A percentile compares a stretch with the other conserved stretches of the same genome.
These are phyloP conservation scores for Citrus sp. DNA, from an alignment of 345 rosid species.

Conservation along the genomic window DNA sequence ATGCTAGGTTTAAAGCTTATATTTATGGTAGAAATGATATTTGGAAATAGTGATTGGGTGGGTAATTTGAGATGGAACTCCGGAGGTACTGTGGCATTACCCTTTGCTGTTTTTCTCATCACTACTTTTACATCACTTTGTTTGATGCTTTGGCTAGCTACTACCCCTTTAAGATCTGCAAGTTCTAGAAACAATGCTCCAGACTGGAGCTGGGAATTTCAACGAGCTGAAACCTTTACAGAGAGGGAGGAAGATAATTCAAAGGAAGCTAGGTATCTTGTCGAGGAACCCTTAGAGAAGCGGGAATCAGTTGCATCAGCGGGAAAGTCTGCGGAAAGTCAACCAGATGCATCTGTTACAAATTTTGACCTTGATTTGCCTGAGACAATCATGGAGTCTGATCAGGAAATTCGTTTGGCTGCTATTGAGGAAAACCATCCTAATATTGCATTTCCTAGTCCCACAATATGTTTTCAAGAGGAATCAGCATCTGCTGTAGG, in stretches of 20 bases:
- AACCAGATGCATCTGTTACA: constrained; percentile 33
- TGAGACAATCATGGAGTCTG: constrained; percentile 49
- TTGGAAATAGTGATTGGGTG: constrained; percentile 94
- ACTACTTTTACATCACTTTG: constrained; percentile 66
- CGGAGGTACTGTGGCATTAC: constrained; percentile 45
- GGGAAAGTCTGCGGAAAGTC: constrained; percentile 33
- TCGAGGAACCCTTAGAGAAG: constrained; percentile 25
- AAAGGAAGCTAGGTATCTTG: constrained; percentile 28
- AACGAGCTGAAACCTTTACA: constrained; percentile 30
- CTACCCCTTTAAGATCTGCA: constrained; percentile 84
- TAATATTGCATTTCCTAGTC: constrained; percentile 25
- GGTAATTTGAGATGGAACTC: constrained; percentile 72
- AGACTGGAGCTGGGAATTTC: constrained; percentile 52
- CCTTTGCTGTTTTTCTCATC: constrained; percentile 55
- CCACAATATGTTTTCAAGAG: constrained; percentile 21
- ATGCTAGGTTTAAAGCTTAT: constrained; percentile 71
- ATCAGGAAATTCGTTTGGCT: constrained; percentile 41
- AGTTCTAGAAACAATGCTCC: constrained; percentile 50
- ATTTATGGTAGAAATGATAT: constrained; percentile 78
- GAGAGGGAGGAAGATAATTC: constrained; percentile 39
- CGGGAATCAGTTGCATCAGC: constrained; percentile 28
- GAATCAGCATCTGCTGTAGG: constrained; percentile 14
- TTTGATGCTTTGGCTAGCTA: constrained; percentile 86
- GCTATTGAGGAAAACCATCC: constrained; percentile 41
- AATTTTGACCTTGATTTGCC: constrained; percentile 51